Base-by-base conservation (phyloP, 345 rosid genomes). In the Salix udensis region DNA sequence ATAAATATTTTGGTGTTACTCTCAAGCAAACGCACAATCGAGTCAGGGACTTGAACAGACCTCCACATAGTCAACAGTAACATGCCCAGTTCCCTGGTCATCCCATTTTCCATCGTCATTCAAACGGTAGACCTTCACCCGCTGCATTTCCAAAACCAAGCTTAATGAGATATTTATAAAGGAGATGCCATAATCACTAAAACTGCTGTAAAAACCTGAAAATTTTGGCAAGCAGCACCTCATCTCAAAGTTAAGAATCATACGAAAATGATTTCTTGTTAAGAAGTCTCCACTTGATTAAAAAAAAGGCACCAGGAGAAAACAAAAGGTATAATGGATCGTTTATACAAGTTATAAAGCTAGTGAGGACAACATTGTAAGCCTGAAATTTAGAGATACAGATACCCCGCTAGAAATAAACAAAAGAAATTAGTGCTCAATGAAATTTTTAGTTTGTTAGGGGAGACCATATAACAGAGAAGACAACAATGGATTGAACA, bases 11-110 rank as follows among this genome's bases (percentile, higher is more conserved):
- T 60, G 65, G 7, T 42, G 53, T 42, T 42, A 42, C 46, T 42
- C 46, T 42, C 46, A 9, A 14, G 9, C 36, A 60, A 26, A 23
- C 6, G 53, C 52, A 37, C 1, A 31, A 76, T 73, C 18, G 4
- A 30, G n/a, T 66, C 24, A 50, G 21, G 8, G 19, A 85, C 58
- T 60, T 58, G 60, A 79, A 78, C 86, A 81, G 55, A 93, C 99
- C 98, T 96, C 94, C 79, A 89, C 14, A 84, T 88, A 96, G 83
- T 96, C 99, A 26, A 96, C 87, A 30, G 85, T 82, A 58, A 92
- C 88, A 82, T 86, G 87, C 79, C 98, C 99, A 62, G 99, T 93
- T 79, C 99, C 99, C 83, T 84, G 94, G 78, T 95, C 97, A 82
- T 95, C 98, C 98, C 99, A 95, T 84, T 90, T 89, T 64, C 96